Percentiles rank a stretch among this genome's conserved stretches.
Evolutionary conservation across 2,329 filamentous ascomycete genomes (phyloP).

Genomic region (Microdochium paspali): DNA sequence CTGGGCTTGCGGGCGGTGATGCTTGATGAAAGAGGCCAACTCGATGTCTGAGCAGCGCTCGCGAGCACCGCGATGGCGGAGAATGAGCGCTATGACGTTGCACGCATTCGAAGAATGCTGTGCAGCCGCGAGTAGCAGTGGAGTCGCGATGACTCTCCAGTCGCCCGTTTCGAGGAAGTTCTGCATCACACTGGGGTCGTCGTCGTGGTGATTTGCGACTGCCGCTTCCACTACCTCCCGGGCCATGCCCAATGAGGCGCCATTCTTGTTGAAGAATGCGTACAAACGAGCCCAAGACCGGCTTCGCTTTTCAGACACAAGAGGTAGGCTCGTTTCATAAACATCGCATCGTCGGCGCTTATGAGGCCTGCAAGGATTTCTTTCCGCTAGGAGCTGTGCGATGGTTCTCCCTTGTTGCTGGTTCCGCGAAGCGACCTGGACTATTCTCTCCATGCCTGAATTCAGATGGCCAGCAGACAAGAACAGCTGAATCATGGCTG

Average conservation of each 20-base stretch:
- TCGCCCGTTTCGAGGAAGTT: background rate
- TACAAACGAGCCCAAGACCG: background rate
- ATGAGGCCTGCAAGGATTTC: background rate
- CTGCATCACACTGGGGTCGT: background rate
- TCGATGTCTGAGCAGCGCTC: background rate
- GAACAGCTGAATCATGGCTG: background rate
- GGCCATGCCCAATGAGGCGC: background rate
- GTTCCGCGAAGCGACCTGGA: background rate
- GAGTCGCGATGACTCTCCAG: background rate
- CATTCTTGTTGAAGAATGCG: background rate
- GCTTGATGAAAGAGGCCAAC: background rate
- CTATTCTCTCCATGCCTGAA: background rate
- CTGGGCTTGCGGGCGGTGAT: background rate
- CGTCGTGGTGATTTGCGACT: background rate
- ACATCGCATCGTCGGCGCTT: background rate
- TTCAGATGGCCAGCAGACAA: background rate
- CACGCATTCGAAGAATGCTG: background rate
- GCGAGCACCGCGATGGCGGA: background rate
- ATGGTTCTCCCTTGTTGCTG: background rate
- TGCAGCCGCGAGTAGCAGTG: background rate
- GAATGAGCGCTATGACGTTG: background rate
- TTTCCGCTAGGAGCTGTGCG: background rate
- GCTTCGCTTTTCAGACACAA: background rate
- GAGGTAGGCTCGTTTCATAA: background rate
- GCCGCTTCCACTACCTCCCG: background rate